Conservation (phyloP, 192 early-diverging fungal species). For the Gigaspora rosea region DNA sequence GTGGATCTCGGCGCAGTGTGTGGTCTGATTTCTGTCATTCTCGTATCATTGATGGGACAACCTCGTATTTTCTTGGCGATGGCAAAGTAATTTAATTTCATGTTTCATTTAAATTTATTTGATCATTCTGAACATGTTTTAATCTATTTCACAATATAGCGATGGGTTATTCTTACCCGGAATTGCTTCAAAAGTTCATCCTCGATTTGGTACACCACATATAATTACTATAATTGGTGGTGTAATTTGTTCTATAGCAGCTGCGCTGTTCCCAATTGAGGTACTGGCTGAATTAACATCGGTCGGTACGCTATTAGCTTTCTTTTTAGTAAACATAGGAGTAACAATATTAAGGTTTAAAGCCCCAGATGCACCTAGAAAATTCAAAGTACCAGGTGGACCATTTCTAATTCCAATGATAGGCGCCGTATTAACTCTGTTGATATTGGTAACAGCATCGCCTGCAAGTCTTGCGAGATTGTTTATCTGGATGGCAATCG, state of each 20-base stretch:
- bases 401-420: constrained; percentile 66
- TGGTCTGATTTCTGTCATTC: constrained; percentile 79
- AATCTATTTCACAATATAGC: neutral
- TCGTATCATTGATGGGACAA: constrained; percentile 76
- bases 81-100: constrained; percentile 51
- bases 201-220: constrained; percentile 73
- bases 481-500: constrained; percentile 77
- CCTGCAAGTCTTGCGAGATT: constrained; percentile 69
- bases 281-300: constrained; percentile 85
- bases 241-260: constrained; percentile 63
- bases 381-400: constrained; percentile 71
- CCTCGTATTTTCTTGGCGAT: constrained; percentile 87
- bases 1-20: constrained; percentile 77
- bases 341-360: constrained; percentile 75
- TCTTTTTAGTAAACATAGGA: constrained; percentile 80
- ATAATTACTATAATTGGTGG: constrained; percentile 71
- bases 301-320: constrained; percentile 82
- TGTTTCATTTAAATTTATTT: no score
- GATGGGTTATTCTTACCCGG: constrained; percentile 73
- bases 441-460: constrained; percentile 68
- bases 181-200: constrained; percentile 71
- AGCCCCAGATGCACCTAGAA: constrained; percentile 65
- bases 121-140: neutral
- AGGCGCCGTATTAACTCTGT: constrained; percentile 58
- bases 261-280: constrained; percentile 78